Base-by-base conservation (phyloP, 2,329 filamentous ascomycete genomes). In the Knufia petricola region DNA sequence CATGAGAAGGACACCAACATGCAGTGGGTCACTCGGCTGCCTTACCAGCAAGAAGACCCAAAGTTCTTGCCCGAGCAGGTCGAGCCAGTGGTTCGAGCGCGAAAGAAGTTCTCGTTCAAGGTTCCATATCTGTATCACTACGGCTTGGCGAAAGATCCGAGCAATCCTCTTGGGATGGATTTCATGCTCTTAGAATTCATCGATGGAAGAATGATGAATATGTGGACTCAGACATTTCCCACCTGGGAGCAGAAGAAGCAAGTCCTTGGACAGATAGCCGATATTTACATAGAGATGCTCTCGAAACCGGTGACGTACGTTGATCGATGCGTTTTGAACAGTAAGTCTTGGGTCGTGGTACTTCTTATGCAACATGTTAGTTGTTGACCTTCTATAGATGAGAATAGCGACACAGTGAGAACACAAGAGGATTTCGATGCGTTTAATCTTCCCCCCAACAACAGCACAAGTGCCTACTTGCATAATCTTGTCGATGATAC, bases 361-460 rank as follows among this genome's bases (percentile, higher is more conserved):
- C n/a, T n/a, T n/a, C n/a, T n/a, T n/a, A n/a, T 32, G 21, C 26
- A 32, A 19, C 19, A 23, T 44, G 4, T 4, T 19, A 10, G 4
- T 15, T 3, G 13, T 26, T 31, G 8, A 44, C 41, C 9, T 10
- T n/a, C 9, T 15, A 44, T n/a, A 31, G 41, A 46, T 23, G 30
- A 30, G 9, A 21, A 46, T 21, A 37, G 15, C 9, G 3, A n/a
- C n/a, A n/a, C n/a, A n/a, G n/a, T n/a, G n/a, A 28, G 32, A 3
- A 46, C 23, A 19, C 43, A 46, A 26, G 8, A 21, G 4, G 21
- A 36, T 26, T 46, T 36, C 21, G 43, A 36, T 17, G 20, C 20
- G n/a, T 46, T 46, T 21, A 31, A 46, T 13, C 21, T 46, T 23
- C 43, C 43, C n/a, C 30, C 31, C 20, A 31, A 46, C 43, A 24